Evolutionary conservation across 2,329 filamentous ascomycete genomes (phyloP).

Genomic region (Fusarium tricinctum): DNA sequence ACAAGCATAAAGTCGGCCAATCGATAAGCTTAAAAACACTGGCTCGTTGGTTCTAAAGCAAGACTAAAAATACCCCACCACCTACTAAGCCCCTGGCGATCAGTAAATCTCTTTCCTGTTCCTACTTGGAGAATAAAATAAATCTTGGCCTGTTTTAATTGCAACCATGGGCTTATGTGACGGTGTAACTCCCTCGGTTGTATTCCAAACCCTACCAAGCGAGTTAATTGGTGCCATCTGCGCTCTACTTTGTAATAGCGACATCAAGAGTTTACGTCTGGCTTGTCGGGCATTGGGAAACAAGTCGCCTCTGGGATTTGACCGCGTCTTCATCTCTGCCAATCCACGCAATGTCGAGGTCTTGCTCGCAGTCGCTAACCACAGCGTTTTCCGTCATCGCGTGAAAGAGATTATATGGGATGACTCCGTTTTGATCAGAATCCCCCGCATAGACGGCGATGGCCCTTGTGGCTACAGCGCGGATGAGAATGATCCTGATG

Average conservation of each 20-base stretch:
- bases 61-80: no score
- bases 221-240: background rate
- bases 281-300: background rate
- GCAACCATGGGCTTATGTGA: background rate
- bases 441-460: background rate
- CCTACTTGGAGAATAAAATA: background rate
- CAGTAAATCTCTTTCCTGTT: background rate
- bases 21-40: no score
- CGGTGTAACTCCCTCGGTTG: background rate
- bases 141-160: background rate
- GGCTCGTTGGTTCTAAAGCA: no score
- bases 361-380: constrained; percentile 8
- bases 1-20: no score
- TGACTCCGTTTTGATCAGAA: background rate
- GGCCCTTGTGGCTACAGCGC: background rate
- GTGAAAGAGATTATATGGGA: constrained; percentile 23
- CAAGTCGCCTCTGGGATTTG: background rate
- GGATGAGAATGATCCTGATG: background rate
- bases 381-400: background rate
- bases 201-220: background rate
- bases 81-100: no score
- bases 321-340: constrained; percentile 19
- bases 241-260: background rate
- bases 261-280: constrained; percentile 2
- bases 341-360: constrained; percentile 3